These are phyloP conservation scores for Henckelia pumila DNA, from an alignment of 257 asterid genomes.

Conservation along the genomic window DNA sequence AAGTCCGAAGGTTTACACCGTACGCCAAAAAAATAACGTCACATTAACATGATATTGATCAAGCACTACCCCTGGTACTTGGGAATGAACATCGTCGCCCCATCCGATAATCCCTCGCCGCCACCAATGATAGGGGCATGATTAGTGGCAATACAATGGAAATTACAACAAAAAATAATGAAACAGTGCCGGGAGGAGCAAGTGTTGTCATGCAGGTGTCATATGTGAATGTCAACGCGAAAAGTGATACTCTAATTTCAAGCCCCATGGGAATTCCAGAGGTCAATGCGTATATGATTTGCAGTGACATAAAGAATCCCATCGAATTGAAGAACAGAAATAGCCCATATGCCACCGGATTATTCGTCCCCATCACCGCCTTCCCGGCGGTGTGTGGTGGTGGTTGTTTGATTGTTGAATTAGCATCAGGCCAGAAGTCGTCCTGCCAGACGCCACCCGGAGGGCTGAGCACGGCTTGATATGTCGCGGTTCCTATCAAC, in stretches of 20 bases:
- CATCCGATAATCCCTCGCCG: slow-evolving; percentile 27
- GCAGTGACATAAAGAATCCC: slow-evolving; percentile 46
- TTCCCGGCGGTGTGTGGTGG: slow-evolving; percentile 38
- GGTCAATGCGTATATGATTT: slow-evolving; percentile 39
- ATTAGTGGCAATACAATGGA: slow-evolving; percentile 27
- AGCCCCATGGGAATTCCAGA: slow-evolving; percentile 39
- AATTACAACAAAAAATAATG: slow-evolving; percentile 3
- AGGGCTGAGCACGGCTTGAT: slow-evolving; percentile 54
- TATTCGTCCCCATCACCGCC: slow-evolving; percentile 42
- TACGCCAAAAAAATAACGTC: too few species aligned
- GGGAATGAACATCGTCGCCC: not conserved
- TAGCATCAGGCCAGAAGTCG: not conserved
- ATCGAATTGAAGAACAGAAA: slow-evolving; percentile 49
- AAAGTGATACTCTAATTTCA: slow-evolving; percentile 39
- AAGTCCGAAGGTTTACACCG: too few species aligned
- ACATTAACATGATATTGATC: too few species aligned
- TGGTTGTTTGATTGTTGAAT: not conserved
- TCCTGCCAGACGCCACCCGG: slow-evolving; percentile 72
- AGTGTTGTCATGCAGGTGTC: slow-evolving; percentile 39
- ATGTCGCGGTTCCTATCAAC: slow-evolving; percentile 46
- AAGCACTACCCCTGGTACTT: not conserved
- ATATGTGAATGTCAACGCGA: slow-evolving; percentile 38
- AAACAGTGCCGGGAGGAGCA: slow-evolving; percentile 22
- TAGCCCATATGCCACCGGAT: slow-evolving; percentile 18
- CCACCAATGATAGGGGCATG: slow-evolving; percentile 1